Percentiles rank a stretch among this genome's conserved stretches.
Evolutionary conservation across 164 flowering plant genomes (phyloP).

Genomic region (Vitis labrusca): DNA sequence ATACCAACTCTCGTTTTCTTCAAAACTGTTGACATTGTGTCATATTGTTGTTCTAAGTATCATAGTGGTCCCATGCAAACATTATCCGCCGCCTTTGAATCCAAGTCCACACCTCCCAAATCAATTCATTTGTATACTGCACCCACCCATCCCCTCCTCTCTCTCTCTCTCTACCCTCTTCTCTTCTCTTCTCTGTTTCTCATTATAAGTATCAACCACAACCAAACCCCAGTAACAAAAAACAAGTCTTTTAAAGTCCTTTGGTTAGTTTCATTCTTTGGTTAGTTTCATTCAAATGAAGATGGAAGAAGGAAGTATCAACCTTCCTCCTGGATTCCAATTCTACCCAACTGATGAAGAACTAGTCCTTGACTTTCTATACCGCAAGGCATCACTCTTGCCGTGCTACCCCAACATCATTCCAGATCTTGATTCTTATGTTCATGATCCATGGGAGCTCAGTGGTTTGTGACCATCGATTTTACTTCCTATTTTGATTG

Average conservation of each 20-base stretch:
- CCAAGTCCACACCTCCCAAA: too few species aligned
- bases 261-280: not conserved
- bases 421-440: conserved; percentile 29
- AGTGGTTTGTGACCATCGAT: conserved; percentile 13
- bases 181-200: not conserved
- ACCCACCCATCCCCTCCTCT: not conserved
- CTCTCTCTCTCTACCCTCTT: not conserved
- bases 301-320: not conserved
- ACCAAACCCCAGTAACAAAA: not conserved
- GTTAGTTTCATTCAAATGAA: not conserved
- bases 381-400: conserved; percentile 12
- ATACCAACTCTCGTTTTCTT: too few species aligned
- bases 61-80: too few species aligned
- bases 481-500: not conserved
- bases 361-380: conserved; percentile 34
- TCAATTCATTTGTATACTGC: too few species aligned
- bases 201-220: not conserved
- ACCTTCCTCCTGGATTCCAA: conserved; percentile 43
- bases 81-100: too few species aligned
- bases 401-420: conserved; percentile 27
- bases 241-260: not conserved
- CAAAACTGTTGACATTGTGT: too few species aligned
- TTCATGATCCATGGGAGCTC: conserved; percentile 31
- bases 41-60: too few species aligned
- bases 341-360: conserved; percentile 47